Base-by-base conservation (phyloP, 1,284 basidiomycete species). In the Cystobasidium sp. region DNA sequence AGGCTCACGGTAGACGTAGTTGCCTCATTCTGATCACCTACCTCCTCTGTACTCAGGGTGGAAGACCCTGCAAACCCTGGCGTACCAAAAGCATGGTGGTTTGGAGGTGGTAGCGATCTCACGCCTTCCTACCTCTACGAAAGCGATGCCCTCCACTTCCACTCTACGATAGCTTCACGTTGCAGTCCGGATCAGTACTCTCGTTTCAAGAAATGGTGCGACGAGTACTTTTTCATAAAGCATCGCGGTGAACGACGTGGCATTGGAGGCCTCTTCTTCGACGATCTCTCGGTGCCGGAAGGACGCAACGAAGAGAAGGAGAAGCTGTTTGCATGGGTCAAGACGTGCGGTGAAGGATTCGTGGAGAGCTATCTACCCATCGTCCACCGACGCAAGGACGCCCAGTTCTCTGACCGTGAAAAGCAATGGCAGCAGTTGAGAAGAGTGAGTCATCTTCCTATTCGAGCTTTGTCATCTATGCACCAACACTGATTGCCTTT, bases 241-340 rank as follows among this genome's bases (percentile, higher is more conserved):
- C 96, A 99, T 81, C 89, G 96, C n/a, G 84, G 85, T 43, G 96
- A 99, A 84, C 84, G 88, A 0, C 88, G 96, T 31, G 97, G 97
- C 3, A 84, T 99, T 51, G 97, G 97, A 24, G 97, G 97, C 0
- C 86, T 99, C 76, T 99, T 99, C 86, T 97, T 97, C 81, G 96
- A 99, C 83, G 93, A 97, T 82, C 87, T 97, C 16, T 83, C 83
- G 1, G 56, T 37, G 3, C 22, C 24, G 24, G 39, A 37, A 76
- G 74, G 43, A 20, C 76, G 76, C 85, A 88, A 41, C 88, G 88
- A 5, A 82, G 80, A 76, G 18, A 80, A 81, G 14, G 87, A 89
- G 16, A 88, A 89, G 46, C 88, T 94, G 71, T 96, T 96, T 82
- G 83, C 84, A 12, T 90, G 95, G 80, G 83, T 96, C 74, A 85